Evolutionary conservation across 495 filamentous ascomycete species (phyloP).

Genomic region (Penicillium subrubescens): DNA sequence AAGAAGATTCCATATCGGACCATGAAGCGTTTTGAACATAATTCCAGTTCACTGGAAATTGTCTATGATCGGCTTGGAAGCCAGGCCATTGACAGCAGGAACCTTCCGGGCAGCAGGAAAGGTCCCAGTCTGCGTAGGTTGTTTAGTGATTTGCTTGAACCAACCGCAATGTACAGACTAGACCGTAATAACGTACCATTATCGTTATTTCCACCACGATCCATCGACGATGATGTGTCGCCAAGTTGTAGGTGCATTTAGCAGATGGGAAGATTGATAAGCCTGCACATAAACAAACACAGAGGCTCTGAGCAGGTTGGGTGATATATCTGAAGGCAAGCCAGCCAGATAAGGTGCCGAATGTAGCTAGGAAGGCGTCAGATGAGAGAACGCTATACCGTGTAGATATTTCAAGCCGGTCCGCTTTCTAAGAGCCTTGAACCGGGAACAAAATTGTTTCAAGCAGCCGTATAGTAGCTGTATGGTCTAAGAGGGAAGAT

Average conservation of each 20-base stretch:
- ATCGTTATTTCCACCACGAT: not conserved
- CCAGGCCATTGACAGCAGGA: not conserved
- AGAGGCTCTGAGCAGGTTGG: not conserved
- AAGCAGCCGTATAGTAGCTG: not conserved
- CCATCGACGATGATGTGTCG: not conserved
- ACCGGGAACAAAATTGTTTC: not conserved
- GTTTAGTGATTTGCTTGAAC: not conserved
- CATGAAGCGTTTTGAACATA: not conserved
- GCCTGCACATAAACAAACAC: not conserved
- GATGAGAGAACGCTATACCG: not conserved
- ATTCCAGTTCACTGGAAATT: not conserved
- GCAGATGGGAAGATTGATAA: not conserved
- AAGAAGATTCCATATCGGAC: not conserved
- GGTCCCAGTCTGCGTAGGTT: not conserved
- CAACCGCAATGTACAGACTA: not conserved
- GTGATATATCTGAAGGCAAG: too few species aligned
- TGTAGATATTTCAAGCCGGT: not conserved
- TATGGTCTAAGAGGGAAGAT: not conserved
- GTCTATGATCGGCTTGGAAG: not conserved
- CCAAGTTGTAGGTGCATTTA: not conserved
- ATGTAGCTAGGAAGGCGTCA: not conserved
- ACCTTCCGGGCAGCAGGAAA: not conserved
- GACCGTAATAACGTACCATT: not conserved
- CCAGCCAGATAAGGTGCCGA: not conserved
- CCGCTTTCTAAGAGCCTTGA: not conserved